phyloP scores from a whole-genome alignment of 1,284 basidiomycete genomes.

The Coriolopsis trogii region DNA sequence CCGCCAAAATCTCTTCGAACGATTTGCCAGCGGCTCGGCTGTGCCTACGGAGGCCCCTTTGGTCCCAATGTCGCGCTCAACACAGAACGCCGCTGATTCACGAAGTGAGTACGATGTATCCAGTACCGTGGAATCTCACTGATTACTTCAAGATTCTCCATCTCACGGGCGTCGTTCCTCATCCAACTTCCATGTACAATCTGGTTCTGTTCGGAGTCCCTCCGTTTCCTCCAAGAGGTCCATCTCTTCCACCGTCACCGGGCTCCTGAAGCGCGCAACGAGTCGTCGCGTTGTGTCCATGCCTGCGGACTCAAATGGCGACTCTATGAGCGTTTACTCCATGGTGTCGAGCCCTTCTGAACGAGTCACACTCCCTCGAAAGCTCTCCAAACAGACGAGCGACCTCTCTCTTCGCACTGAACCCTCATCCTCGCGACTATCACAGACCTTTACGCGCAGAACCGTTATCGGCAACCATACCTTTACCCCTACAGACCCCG shows the following conservation, averaged over 20 bases:
- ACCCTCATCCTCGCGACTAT: conserved; percentile 40
- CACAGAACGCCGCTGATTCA: conserved; percentile 18
- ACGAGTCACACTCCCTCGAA: conserved; percentile 39
- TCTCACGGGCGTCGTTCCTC: conserved; percentile 42
- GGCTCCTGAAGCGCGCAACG: conserved; percentile 59
- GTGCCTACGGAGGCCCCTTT: conserved; percentile 64
- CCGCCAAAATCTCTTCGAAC: conserved; percentile 76
- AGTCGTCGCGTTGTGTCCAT: conserved; percentile 48
- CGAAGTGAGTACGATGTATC: conserved; percentile 22
- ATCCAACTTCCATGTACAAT: conserved; percentile 53
- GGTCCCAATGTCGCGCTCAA: conserved; percentile 48
- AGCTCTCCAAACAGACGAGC: conserved; percentile 52
- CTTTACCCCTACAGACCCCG: conserved; percentile 18
- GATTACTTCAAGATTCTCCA: conserved; percentile 27
- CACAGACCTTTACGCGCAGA: conserved; percentile 13
- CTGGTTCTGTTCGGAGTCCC: conserved; percentile 46
- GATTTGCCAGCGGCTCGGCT: conserved; percentile 57
- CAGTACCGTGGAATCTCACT: neutral
- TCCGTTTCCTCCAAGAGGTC: conserved; percentile 66
- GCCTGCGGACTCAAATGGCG: conserved; percentile 45
- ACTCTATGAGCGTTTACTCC: conserved; percentile 58
- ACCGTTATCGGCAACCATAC: conserved; percentile 24
- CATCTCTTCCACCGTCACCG: conserved; percentile 59
- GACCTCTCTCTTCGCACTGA: conserved; percentile 50
- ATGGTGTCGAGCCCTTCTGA: conserved; percentile 47